A percentile compares a stretch with the other conserved stretches of the same genome.
Evolutionary conservation across 495 filamentous ascomycete species (phyloP).

Genomic region (Bryoglossum gracile): DNA sequence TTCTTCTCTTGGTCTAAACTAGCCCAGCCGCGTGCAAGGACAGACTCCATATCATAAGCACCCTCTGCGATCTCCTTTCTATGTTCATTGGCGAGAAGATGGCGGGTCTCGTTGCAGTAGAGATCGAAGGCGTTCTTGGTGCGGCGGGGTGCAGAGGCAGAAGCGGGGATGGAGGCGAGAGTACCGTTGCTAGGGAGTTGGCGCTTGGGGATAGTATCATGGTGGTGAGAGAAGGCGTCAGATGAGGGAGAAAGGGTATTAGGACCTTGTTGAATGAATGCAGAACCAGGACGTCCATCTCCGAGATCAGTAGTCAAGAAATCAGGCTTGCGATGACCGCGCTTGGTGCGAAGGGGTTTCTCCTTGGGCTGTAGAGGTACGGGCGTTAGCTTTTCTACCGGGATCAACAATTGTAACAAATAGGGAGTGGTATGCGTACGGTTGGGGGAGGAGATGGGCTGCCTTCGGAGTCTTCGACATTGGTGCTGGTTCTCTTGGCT

Average conservation of each 20-base stretch:
- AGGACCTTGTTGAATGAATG: conserved; percentile 39
- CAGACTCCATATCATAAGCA: conserved; percentile 34
- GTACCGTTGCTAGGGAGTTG: conserved; percentile 17
- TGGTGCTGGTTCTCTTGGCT: conserved; percentile 74
- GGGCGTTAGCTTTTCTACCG: conserved; percentile 7
- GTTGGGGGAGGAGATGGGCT: conserved; percentile 66
- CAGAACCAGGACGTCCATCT: conserved; percentile 26
- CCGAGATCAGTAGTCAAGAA: conserved; percentile 29
- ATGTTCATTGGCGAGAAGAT: conserved; percentile 31
- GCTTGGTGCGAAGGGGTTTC: conserved; percentile 83
- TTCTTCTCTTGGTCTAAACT: conserved; percentile 37
- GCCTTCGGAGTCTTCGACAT: conserved; percentile 66
- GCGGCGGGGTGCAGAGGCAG: conserved; percentile 32
- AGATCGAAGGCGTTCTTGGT: conserved; percentile 44
- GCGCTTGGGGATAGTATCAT: conserved; percentile 11
- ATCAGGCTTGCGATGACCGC: conserved; percentile 54
- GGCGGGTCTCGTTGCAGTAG: conserved; percentile 40
- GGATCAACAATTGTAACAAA: conserved; percentile 6
- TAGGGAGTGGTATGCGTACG: conserved; percentile 35
- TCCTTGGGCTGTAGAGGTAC: conserved; percentile 63
- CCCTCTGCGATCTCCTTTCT: conserved; percentile 31
- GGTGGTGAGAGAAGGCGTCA: conserved; percentile 34
- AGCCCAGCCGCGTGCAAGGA: conserved; percentile 44
- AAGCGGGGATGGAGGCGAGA: conserved; percentile 2
- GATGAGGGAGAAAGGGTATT: conserved; percentile 26